Base-by-base conservation (phyloP, 2,329 filamentous ascomycete species). In the Aspergillus sp. region DNA sequence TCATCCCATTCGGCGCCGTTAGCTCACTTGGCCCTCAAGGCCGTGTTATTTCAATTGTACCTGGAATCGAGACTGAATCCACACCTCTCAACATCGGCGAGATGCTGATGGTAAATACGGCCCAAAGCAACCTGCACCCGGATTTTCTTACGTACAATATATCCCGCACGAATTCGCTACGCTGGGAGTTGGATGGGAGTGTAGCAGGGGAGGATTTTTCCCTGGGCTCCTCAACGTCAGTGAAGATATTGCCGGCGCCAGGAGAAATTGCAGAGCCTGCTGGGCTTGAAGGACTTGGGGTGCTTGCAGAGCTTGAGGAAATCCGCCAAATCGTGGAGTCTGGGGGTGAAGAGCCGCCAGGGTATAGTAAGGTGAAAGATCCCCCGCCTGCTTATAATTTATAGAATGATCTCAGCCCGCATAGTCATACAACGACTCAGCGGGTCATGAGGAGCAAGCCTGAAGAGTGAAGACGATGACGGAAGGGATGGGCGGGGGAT, bases 111-210 rank as follows among this genome's bases (percentile, higher is more conserved):
- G 20, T 55, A 18, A 24, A 38, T n/a, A n/a, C 49, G 26, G 13
- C 26, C 12, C 6, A 12, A 26, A 11, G 13, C 15, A 17, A 15
- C n/a, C 5, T 55, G 7, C 26, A 49, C 7, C 53, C 53, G 8
- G 30, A 36, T n/a, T 48, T 55, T 15, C 26, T n/a, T 20, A 55
- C 53, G 18, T 55, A 55, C 38, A 55, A 55, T 22, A 34, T 55
- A 9, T 15, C 15, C 12, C 53, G 38, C 15, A 36, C 34, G 11
- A 20, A 55, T 38, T 8, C 34, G 5, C 15, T 55, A 39, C 34
- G 18, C 4, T 55, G 45, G 45, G 44, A 55, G 26, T 11, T 55
- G 34, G 45, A 49, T 8, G 45, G 53, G n/a, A 13, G 24, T 11
- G 38, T 55, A 9, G 53, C 45, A 11, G 53, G 45, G 6, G 26